These are phyloP conservation scores for Mrakia frigida DNA, from an alignment of 768 basidiomycete species.

Conservation along the genomic window DNA sequence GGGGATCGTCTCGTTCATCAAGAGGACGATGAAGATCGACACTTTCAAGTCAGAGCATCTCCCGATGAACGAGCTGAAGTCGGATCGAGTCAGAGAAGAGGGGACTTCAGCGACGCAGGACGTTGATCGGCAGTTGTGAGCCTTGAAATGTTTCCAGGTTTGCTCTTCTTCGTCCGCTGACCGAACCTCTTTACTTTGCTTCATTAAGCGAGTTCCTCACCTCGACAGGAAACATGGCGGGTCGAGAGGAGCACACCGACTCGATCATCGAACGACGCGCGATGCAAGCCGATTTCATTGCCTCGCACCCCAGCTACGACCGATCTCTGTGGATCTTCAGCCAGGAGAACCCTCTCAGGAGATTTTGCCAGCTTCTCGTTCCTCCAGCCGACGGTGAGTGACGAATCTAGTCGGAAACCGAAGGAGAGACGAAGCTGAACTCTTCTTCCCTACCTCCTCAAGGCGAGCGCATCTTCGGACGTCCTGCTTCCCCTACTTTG, in stretches of 20 bases:
- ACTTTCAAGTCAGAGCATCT: neutral
- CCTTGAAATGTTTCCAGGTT: neutral
- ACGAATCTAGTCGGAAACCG: neutral
- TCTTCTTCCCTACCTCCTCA: constrained; percentile 34
- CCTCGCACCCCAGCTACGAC: constrained; percentile 81
- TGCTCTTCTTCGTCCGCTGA: neutral
- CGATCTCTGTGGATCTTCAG: constrained; percentile 83
- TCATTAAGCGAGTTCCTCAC: constrained; percentile 61
- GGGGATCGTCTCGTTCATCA: constrained; percentile 14
- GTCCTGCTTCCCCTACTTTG: constrained; percentile 57
- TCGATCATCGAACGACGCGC: constrained; percentile 64
- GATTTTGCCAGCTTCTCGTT: constrained; percentile 73
- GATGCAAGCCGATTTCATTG: constrained; percentile 79
- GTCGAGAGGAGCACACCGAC: constrained; percentile 57
- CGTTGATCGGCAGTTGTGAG: constrained; percentile 3
- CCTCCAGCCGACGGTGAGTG: constrained; percentile 54
- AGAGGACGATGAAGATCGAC: neutral
- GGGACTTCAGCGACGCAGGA: neutral
- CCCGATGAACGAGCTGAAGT: constrained; percentile 8
- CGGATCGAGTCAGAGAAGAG: neutral
- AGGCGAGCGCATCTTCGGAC: constrained; percentile 84
- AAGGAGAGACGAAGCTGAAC: neutral
- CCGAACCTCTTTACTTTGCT: neutral
- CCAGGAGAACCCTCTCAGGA: constrained; percentile 68
- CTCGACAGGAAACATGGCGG: constrained; percentile 55